Conservation (phyloP, 371 early-diverging fungal genomes). For the Catenaria anguillulae region DNA sequence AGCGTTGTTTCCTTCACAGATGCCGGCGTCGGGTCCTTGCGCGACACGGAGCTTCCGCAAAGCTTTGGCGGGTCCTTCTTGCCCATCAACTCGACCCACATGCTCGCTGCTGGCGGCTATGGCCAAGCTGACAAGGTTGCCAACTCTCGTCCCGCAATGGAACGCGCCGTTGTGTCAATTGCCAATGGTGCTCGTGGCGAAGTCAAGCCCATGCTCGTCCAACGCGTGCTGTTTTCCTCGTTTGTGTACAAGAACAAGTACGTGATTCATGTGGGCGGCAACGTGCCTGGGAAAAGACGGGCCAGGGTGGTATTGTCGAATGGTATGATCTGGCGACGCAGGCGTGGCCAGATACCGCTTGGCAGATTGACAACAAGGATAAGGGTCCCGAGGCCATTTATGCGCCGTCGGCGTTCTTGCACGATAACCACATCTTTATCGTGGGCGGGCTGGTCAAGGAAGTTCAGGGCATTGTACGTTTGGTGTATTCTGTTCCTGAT, state of each 20-base stretch:
- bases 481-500: neutral
- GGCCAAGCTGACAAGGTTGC: neutral
- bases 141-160: no score
- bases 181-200: neutral
- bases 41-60: no score
- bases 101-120: neutral
- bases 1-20: no score
- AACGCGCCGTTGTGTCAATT: neutral
- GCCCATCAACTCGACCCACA: neutral
- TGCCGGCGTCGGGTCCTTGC: no score
- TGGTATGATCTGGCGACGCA: neutral
- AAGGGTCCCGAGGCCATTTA: neutral
- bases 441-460: neutral
- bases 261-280: slow-evolving; percentile 2
- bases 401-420: neutral
- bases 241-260: neutral
- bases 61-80: neutral
- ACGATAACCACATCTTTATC: neutral
- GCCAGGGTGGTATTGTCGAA: neutral
- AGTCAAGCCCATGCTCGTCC: neutral
- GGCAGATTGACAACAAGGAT: no score
- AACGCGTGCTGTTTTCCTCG: neutral
- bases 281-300: neutral
- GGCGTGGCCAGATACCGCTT: neutral
- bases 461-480: neutral